Percentiles rank a stretch among this genome's conserved stretches.
Evolutionary conservation across 768 basidiomycete genomes (phyloP).

Genomic region (Tremella fuciformis): DNA sequence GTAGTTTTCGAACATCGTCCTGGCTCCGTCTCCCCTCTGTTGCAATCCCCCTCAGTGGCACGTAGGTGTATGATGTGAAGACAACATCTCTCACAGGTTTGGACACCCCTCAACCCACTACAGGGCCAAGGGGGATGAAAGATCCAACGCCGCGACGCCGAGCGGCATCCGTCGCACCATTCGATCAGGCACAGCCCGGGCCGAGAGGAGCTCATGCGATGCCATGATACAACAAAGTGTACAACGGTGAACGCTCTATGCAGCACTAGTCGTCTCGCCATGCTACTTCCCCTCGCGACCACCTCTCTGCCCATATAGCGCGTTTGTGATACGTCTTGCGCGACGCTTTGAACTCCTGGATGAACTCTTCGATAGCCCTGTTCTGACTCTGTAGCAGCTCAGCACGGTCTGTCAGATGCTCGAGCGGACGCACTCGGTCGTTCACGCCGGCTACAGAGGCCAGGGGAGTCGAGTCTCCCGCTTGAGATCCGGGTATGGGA

Average conservation of each 20-base stretch:
- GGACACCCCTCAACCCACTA: too few species aligned
- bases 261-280: slow-evolving; percentile 68
- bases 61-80: too few species aligned
- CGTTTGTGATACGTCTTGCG: slow-evolving; percentile 92
- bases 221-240: too few species aligned
- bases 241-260: not conserved
- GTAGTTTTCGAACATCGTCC: too few species aligned
- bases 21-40: too few species aligned
- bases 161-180: too few species aligned
- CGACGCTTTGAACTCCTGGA: slow-evolving; percentile 79
- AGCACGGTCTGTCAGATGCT: not conserved
- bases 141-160: too few species aligned
- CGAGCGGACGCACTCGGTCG: slow-evolving; percentile 22
- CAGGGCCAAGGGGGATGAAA: too few species aligned
- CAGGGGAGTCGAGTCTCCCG: slow-evolving; percentile 4
- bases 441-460: not conserved
- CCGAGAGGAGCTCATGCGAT: too few species aligned
- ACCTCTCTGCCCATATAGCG: slow-evolving; percentile 82
- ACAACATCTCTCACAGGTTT: too few species aligned
- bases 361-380: slow-evolving; percentile 75
- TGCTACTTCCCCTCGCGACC: slow-evolving; percentile 76
- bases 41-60: too few species aligned
- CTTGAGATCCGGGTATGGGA: slow-evolving; percentile 29
- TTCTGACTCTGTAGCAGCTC: slow-evolving; percentile 22
- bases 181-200: too few species aligned